A percentile compares a stretch with the other conserved stretches of the same genome.
Evolutionary conservation across 2,329 filamentous ascomycete species (phyloP).

Genomic region (Monosporascus sp.): DNA sequence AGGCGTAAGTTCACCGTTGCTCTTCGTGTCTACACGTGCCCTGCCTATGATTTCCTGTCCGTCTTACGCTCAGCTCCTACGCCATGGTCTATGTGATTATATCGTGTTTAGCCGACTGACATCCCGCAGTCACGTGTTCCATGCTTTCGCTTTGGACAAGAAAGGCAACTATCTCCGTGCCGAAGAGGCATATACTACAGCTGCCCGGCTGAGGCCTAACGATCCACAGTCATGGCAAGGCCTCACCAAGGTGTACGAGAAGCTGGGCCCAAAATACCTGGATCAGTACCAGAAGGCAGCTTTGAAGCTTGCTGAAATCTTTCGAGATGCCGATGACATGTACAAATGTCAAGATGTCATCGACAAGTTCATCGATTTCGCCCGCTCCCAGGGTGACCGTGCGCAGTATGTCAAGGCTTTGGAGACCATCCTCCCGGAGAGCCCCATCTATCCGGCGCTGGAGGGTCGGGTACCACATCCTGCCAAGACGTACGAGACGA

Average conservation of each 20-base stretch:
- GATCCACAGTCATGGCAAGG: constrained; percentile 91
- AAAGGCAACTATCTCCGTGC: constrained; percentile 66
- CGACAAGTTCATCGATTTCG: constrained; percentile 74
- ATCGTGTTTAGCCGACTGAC: background rate
- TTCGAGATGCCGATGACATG: constrained; percentile 60
- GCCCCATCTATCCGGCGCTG: constrained; percentile 73
- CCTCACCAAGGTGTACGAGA: constrained; percentile 79
- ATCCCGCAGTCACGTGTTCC: constrained; percentile 64
- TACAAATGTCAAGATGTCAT: constrained; percentile 63
- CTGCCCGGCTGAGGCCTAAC: constrained; percentile 64
- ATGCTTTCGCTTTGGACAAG: constrained; percentile 81
- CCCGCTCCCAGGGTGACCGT: constrained; percentile 66
- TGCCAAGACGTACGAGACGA: constrained; percentile 71
- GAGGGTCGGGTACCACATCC: constrained; percentile 82
- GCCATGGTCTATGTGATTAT: no score
- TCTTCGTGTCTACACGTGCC: background rate
- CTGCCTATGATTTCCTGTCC: no score
- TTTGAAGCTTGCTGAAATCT: constrained; percentile 69
- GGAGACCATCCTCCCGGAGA: constrained; percentile 71
- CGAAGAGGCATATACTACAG: constrained; percentile 69
- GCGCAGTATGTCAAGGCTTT: constrained; percentile 73
- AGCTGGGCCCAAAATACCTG: constrained; percentile 64
- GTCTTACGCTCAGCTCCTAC: no score
- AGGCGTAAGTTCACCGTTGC: constrained; percentile 52
- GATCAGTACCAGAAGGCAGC: constrained; percentile 70